Base-by-base conservation (phyloP, 129 eudicot species). In the Solidago caesia region DNA sequence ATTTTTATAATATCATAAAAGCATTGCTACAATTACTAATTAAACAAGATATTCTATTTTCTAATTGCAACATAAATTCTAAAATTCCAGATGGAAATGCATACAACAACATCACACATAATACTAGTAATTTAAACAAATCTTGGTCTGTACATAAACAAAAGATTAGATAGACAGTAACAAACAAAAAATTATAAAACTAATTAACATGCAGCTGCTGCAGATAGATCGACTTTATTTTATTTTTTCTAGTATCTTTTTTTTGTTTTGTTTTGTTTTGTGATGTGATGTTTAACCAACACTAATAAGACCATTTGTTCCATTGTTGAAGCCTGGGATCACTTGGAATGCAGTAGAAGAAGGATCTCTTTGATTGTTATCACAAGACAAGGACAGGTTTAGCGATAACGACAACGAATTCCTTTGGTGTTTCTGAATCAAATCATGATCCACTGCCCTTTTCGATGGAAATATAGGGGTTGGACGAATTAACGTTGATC, bases 71-170 rank as follows among this genome's bases (percentile, higher is more conserved):
- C 11, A 70, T 16, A 45, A 65, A 59, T 21, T 21, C 21, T 21
- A 21, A 21, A 21, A 21, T 33, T 43, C 43, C 44, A 74, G 33
- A 13, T 66, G 70, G 64, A 13, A 48, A 47, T 67, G 21, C 79
- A 74, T 47, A 75, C 74, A 66, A 58, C 75, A 72, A 67, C 71
- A 79, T 56, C 58, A 75, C 58, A 81, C 67, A 82, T 11, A 59
- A 74, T 65, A 65, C 39, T 33, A 33, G 63, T 82, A 65, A 71
- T 48, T 39, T 69, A 68, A 68, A 6, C 39, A 73, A 79, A 75
- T 72, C 68, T 80, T 77, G 81, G 88, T 81, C 87, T 90, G 84
- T 85, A 90, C 92, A 83, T 67, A 58, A 74, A 27, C 56, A 83
- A 71, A 63, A 71, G 61, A 70, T 69, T 46, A 51, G 21, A 21